A percentile compares a stretch with the other conserved stretches of the same genome.
These are phyloP conservation scores for Escallonia rubra DNA, from an alignment of 129 eudicot species.

Conservation along the genomic window DNA sequence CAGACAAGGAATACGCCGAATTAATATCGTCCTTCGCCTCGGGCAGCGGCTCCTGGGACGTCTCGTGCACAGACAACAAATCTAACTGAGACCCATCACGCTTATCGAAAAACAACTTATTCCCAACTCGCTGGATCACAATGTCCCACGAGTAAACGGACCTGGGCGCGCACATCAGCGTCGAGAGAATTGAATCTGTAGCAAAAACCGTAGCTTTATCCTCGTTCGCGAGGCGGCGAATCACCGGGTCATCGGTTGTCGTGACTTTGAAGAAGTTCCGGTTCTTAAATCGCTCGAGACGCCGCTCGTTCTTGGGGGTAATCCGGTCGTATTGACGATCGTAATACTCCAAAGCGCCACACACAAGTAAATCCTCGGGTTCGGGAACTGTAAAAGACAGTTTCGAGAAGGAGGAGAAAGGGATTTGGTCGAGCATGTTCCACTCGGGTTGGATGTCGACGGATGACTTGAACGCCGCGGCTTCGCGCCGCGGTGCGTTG, in stretches of 20 bases:
- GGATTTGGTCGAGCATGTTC: slow-evolving; percentile 93
- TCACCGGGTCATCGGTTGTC: slow-evolving; percentile 74
- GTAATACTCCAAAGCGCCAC: slow-evolving; percentile 65
- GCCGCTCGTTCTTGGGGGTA: slow-evolving; percentile 58
- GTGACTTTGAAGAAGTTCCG: slow-evolving; percentile 74
- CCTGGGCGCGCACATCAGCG: slow-evolving; percentile 77
- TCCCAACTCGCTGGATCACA: slow-evolving; percentile 86
- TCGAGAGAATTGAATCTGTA: slow-evolving; percentile 57
- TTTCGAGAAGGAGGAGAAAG: slow-evolving; percentile 66
- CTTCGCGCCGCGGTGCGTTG: slow-evolving; percentile 51
- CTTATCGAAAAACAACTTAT: slow-evolving; percentile 78
- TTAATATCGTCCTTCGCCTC: slow-evolving; percentile 81
- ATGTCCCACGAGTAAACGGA: slow-evolving; percentile 89
- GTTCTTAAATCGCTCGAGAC: slow-evolving; percentile 66
- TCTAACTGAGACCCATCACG: slow-evolving; percentile 88
- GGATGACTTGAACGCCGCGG: slow-evolving; percentile 56
- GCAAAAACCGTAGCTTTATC: slow-evolving; percentile 82
- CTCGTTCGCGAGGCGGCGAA: slow-evolving; percentile 64
- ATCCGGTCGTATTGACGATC: slow-evolving; percentile 58
- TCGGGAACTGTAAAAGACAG: slow-evolving; percentile 58
- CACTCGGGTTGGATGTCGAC: slow-evolving; percentile 92
- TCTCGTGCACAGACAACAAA: slow-evolving; percentile 75
- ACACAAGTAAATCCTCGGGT: slow-evolving; percentile 59
- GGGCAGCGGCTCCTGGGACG: slow-evolving; percentile 81
- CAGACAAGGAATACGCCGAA: slow-evolving; percentile 62